Conservation (phyloP, 768 basidiomycete species). For the Trametes cingulata region DNA sequence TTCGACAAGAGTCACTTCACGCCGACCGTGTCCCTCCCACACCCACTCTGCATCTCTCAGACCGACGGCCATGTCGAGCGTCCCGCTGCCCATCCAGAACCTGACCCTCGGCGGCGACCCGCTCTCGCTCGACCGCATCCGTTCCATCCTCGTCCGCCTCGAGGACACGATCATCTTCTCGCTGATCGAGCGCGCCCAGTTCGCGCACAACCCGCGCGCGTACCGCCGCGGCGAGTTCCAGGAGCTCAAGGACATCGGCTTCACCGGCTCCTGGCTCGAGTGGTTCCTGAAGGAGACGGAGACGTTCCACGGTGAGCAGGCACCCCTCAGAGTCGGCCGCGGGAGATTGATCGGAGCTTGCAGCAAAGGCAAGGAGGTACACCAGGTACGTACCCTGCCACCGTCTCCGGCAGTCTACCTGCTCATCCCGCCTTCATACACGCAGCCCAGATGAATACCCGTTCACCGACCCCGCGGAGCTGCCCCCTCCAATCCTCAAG, state of each 20-base stretch:
- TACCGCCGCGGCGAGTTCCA: slow-evolving; percentile 80
- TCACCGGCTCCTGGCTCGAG: slow-evolving; percentile 89
- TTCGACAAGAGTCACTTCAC: neutral
- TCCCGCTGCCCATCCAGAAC: slow-evolving; percentile 45
- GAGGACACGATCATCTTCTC: slow-evolving; percentile 99
- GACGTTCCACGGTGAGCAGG: slow-evolving; percentile 82
- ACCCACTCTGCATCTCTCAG: neutral
- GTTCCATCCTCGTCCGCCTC: slow-evolving; percentile 82
- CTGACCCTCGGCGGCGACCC: slow-evolving; percentile 73
- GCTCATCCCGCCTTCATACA: neutral
- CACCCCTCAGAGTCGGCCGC: neutral
- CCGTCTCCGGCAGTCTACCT: neutral
- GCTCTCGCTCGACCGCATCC: slow-evolving; percentile 84
- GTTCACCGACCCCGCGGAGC: slow-evolving; percentile 66
- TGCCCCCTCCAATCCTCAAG: slow-evolving; percentile 81
- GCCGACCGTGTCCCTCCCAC: neutral
- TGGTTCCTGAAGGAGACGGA: slow-evolving; percentile 98
- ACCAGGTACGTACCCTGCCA: slow-evolving; percentile 68
- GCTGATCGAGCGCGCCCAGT: slow-evolving; percentile 96
- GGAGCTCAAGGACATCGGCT: slow-evolving; percentile 72
- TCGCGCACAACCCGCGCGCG: slow-evolving; percentile 88
- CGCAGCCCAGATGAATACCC: slow-evolving; percentile 96
- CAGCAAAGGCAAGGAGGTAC: slow-evolving; percentile 93
- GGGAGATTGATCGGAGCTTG: neutral
- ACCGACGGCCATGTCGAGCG: slow-evolving; percentile 27